Percentiles rank a stretch among this genome's conserved stretches.
Conservation (phyloP, 441 rosid species). For the Breynia disticha region DNA sequence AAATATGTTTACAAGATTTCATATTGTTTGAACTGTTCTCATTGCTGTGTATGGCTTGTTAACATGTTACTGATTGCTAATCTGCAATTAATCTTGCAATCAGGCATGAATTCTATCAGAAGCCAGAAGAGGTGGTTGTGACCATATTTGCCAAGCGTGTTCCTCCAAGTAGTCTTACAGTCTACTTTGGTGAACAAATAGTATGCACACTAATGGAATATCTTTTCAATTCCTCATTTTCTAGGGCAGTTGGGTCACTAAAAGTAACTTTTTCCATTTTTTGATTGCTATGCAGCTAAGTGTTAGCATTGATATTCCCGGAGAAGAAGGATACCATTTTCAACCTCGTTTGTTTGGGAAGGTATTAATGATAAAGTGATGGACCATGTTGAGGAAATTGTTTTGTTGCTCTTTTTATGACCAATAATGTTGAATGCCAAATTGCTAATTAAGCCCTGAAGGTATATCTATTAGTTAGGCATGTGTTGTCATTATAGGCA, state of each 20-base stretch:
- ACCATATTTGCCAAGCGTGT: slow-evolving; percentile 66
- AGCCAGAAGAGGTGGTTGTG: slow-evolving; percentile 66
- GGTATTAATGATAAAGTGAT: slow-evolving; percentile 27
- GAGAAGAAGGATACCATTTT: slow-evolving; percentile 60
- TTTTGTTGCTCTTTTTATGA: no score
- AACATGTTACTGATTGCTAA: neutral
- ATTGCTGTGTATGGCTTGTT: no score
- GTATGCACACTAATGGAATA: slow-evolving; percentile 24
- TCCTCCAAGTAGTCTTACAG: slow-evolving; percentile 31
- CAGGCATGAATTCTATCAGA: slow-evolving; percentile 79
- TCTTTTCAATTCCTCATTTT: neutral
- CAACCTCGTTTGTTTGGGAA: slow-evolving; percentile 88
- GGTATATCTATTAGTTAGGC: no score
- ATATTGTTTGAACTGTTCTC: no score
- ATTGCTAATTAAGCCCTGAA: no score
- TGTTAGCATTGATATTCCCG: slow-evolving; percentile 53
- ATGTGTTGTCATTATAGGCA: no score
- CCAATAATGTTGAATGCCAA: no score
- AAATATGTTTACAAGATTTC: no score
- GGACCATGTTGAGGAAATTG: no score
- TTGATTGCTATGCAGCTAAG: slow-evolving; percentile 51
- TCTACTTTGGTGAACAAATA: slow-evolving; percentile 69
- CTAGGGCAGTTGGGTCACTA: slow-evolving; percentile 1
- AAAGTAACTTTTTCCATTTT: neutral
- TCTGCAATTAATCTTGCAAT: slow-evolving; percentile 7